Base-by-base conservation (phyloP, 352 stramenopile species). In the Phytopythium litorale region DNA sequence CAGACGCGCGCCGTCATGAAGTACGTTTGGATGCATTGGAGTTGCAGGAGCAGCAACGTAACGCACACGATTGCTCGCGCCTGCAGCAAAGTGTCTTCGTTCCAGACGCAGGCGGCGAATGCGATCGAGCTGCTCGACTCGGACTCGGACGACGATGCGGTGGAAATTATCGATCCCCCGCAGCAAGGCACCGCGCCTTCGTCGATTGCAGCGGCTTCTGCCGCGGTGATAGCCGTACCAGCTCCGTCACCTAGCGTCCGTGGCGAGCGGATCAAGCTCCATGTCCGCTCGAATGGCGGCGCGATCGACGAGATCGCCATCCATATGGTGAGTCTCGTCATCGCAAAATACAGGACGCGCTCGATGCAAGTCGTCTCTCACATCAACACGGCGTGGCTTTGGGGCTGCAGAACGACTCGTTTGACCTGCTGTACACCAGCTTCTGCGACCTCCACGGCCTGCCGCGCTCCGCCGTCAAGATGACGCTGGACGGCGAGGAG, bases 361-460 rank as follows among this genome's bases (percentile, higher is more conserved):
- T 49, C 7, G 19, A 25, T 3, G 7, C 7, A 16, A 15, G 4
- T n/a, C 13, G 3, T 49, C 35, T 7, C 51, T 58, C 19, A 46
- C 6, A 46, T 25, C 33, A 46, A 45, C 7, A 8, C n/a, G 23
- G 38, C 11, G 35, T 56, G 49, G 18, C 19, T 23, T 30, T 12
- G 28, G n/a, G 64, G 4, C 1, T 63, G 30, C 40, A 92, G 83
- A 89, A 78, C 30, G 78, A 89, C 16, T 67, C 76, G 3, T 90
- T 92, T 56, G 73, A 78, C 23, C 49, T 85, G 56, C 65, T 92
- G 19, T 90, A 87, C 62, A 68, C 69, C 21, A 81, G 62, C 35
- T 92, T 89, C 63, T 90, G 83, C 62, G 71, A 87, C 18, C 58
- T 86, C 37, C 75, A 90, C 56, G 77, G 83, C 0, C 60, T 92